Conservation (phyloP, 2,329 filamentous ascomycete species). For the Cryphonectria nitschkei region DNA sequence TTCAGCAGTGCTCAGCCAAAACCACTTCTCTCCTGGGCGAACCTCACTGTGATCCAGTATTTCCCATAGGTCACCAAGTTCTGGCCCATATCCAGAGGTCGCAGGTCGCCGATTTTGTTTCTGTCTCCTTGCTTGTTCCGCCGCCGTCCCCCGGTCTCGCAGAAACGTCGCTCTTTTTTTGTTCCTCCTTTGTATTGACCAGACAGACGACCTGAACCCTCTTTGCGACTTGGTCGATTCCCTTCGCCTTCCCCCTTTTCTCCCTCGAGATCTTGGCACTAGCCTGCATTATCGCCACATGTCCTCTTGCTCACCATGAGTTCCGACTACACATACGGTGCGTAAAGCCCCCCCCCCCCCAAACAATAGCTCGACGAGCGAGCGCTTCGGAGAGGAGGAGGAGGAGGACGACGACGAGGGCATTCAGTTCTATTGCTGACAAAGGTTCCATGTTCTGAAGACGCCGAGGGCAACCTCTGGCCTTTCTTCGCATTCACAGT, state of each 20-base stretch:
- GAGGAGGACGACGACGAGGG: no score
- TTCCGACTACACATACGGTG: conserved; percentile 87
- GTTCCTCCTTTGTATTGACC: conserved; percentile 3
- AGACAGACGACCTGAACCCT: background rate
- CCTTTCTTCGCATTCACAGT: conserved; percentile 97
- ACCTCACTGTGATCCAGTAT: background rate
- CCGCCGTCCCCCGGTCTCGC: conserved; percentile 1
- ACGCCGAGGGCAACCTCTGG: conserved; percentile 98
- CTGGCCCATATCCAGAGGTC: conserved; percentile 4
- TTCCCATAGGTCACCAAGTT: background rate
- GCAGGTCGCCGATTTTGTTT: conserved; percentile 16
- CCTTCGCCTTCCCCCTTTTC: conserved; percentile 2
- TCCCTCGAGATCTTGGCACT: conserved; percentile 1
- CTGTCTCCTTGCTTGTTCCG: background rate
- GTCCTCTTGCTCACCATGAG: conserved; percentile 66
- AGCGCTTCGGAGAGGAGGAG: background rate
- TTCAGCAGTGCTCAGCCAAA: background rate
- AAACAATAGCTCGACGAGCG: background rate
- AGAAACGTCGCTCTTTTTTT: conserved; percentile 8
- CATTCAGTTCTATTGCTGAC: background rate
- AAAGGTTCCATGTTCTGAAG: conserved; percentile 39
- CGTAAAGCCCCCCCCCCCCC: background rate
- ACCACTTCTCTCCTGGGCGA: background rate
- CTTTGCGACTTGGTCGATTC: conserved; percentile 5
- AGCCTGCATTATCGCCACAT: conserved; percentile 26